A percentile compares a stretch with the other conserved stretches of the same genome.
Evolutionary conservation across 768 basidiomycete species (phyloP).

Genomic region (Auricularia heimuer): DNA sequence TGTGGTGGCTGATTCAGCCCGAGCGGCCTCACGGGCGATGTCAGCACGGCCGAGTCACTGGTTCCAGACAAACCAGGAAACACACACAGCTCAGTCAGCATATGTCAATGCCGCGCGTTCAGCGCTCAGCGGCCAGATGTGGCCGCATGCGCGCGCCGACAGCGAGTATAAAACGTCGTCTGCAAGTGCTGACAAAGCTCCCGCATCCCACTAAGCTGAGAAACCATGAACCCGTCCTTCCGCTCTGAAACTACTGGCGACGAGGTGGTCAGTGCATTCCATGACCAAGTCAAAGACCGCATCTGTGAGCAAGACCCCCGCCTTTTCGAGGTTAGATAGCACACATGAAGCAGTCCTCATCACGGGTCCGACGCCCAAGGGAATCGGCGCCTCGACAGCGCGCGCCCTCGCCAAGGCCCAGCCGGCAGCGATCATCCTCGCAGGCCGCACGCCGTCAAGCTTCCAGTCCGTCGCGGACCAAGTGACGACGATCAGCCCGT

Average conservation of each 20-base stretch:
- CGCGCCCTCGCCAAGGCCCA: not conserved
- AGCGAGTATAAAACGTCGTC: too few relatives aligned
- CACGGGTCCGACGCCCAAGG: not conserved
- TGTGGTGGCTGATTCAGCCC: too few relatives aligned
- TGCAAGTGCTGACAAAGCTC: too few relatives aligned
- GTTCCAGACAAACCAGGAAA: too few relatives aligned
- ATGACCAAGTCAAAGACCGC: not conserved
- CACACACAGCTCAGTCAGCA: too few relatives aligned
- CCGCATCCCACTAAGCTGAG: too few relatives aligned
- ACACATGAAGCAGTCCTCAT: not conserved
- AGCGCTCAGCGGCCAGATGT: too few relatives aligned
- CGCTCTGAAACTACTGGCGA: not conserved
- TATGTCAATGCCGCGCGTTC: too few relatives aligned
- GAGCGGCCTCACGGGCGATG: too few relatives aligned
- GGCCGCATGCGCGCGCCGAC: too few relatives aligned
- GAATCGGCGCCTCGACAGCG: not conserved
- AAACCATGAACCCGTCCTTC: not conserved
- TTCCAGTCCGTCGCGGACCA: not conserved
- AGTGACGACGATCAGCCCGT: not conserved
- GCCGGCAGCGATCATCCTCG: not conserved
- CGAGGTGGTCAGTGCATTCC: not conserved
- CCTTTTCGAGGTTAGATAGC: not conserved
- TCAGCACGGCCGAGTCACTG: too few relatives aligned
- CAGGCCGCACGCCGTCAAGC: not conserved
- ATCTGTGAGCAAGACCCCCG: not conserved